A percentile compares a stretch with the other conserved stretches of the same genome.
Conservation (phyloP, 805 yeast species). For the Myxozyma mucilagina region DNA sequence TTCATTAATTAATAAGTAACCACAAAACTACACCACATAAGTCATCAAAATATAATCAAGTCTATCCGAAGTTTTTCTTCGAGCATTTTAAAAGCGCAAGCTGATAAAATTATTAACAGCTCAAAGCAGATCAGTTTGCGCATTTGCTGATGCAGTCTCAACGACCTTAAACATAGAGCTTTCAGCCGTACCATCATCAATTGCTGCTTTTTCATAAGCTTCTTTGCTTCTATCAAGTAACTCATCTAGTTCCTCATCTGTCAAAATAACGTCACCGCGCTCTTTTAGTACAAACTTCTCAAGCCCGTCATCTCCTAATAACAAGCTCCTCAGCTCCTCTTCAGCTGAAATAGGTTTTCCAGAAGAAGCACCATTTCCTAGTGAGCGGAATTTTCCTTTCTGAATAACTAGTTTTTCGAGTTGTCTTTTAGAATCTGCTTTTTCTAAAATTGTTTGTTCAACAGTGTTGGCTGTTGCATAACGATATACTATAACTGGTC, state of each 20-base stretch:
- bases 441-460: conserved; percentile 77
- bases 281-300: conserved; percentile 24
- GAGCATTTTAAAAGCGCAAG: too few relatives aligned
- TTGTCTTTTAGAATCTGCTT: conserved; percentile 76
- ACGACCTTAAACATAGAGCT: conserved; percentile 14
- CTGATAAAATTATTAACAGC: not conserved
- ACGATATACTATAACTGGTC: conserved; percentile 80
- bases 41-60: too few relatives aligned
- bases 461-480: conserved; percentile 75
- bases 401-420: conserved; percentile 67
- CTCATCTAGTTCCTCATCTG: conserved; percentile 23
- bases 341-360: not conserved
- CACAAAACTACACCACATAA: too few relatives aligned
- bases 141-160: conserved; percentile 4
- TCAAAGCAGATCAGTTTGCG: not conserved
- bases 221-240: conserved; percentile 23
- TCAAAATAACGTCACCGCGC: conserved; percentile 25
- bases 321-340: conserved; percentile 14
- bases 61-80: too few relatives aligned
- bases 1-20: too few relatives aligned
- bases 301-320: conserved; percentile 19
- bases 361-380: not conserved
- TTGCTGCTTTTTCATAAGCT: conserved; percentile 21
- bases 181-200: not conserved
- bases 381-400: conserved; percentile 31